Evolutionary conservation across 1,139 yeast species (phyloP), one percentile per base, ranked within the genome.

Genomic region (Lodderomyces margitis): DNA sequence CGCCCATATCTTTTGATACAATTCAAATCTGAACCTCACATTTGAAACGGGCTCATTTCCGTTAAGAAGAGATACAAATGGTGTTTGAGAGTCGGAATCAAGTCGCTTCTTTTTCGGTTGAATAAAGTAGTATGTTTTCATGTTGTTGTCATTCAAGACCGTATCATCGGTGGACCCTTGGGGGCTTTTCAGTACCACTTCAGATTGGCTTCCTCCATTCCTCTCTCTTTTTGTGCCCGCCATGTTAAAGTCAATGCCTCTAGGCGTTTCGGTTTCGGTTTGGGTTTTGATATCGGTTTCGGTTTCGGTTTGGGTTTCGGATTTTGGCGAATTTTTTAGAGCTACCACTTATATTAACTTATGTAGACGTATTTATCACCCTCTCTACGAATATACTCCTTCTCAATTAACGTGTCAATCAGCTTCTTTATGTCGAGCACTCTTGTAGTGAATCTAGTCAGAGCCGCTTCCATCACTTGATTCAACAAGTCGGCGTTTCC

Each of bases 381-480:
- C 45, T 83, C 92, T 62, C 98, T 81, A 54, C 81, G 81, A 49
- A 92, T 67, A 59, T 88, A 92, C 56, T 87, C 95, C 62, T 83
- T 82, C 51, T 91, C 97, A 43, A 92, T 85, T 61, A 92, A 76
- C 38, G 76, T 78, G 57, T 88, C 96, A 52, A 92, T 87, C 34
- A 91, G 88, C 58, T 81, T 79, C 68, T 92, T 92, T 56, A 92
- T 85, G 58, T 91, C 95, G 12, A 88, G 75, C 21, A 88, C 82
- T 49, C 83, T 81, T 5, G 98, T 97, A 54, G 78, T 80, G 71
- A 92, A 92, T 55, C 98, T 75, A 46, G 84, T 80, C 56, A 81
- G 82, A 5, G 96, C 80, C 61, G 89, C 96, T 42, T 88, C 86
- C 53, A 88, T 82, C 31, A 92, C 94, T 62, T 92, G 98, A 53